phyloP scores from a whole-genome alignment of 2,329 filamentous ascomycete genomes.

The Exophiala sp. region DNA sequence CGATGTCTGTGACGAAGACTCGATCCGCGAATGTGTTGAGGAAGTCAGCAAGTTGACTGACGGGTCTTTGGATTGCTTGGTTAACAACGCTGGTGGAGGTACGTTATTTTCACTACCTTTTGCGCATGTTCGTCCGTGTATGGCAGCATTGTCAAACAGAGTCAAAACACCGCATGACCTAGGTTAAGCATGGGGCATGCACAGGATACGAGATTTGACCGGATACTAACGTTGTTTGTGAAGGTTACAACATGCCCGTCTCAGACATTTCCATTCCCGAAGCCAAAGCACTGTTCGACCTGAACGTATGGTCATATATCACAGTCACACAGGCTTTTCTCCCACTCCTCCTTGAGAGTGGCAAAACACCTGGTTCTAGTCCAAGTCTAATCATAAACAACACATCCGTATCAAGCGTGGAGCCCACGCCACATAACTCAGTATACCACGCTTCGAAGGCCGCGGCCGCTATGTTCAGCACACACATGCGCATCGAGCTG shows the following conservation, averaged over 20 bases:
- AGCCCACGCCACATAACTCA: constrained; percentile 33
- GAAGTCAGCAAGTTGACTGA: constrained; percentile 14
- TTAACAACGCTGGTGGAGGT: constrained; percentile 47
- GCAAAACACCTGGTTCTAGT: constrained; percentile 18
- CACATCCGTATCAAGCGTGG: constrained; percentile 33
- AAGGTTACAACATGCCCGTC: constrained; percentile 30
- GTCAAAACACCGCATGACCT: too few relatives aligned
- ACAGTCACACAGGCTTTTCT: constrained; percentile 37
- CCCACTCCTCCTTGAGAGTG: constrained; percentile 25
- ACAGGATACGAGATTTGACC: too few relatives aligned
- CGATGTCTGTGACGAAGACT: constrained; percentile 14
- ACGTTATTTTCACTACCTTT: not conserved
- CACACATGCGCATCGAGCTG: constrained; percentile 35
- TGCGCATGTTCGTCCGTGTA: not conserved
- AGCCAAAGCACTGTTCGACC: constrained; percentile 34
- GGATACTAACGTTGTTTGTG: too few relatives aligned
- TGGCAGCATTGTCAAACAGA: too few relatives aligned
- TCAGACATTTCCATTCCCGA: constrained; percentile 32
- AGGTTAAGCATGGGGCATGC: too few relatives aligned
- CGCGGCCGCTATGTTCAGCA: constrained; percentile 30
- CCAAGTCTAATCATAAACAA: constrained; percentile 37
- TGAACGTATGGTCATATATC: constrained; percentile 36
- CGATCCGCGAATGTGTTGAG: constrained; percentile 11
- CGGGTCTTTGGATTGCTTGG: constrained; percentile 39
- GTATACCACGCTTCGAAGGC: constrained; percentile 36